Evolutionary conservation across 108 stramenopile species (phyloP).

Genomic region (Skeletonema costatum): DNA sequence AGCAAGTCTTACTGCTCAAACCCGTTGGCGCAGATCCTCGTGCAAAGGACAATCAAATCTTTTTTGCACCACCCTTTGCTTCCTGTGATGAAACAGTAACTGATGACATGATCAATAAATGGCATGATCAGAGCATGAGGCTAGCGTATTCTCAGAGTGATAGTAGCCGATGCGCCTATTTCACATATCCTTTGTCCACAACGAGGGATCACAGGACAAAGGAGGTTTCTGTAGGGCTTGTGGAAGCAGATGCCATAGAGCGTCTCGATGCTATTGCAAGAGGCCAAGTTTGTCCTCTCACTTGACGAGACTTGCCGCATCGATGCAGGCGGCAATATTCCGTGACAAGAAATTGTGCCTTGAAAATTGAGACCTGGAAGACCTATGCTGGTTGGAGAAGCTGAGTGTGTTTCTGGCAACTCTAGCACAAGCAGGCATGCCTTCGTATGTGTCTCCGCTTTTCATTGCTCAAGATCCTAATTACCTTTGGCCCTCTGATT

Average conservation of each 20-base stretch:
- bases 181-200: neutral
- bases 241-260: conserved; percentile 16
- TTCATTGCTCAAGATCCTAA: conserved; percentile 21
- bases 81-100: conserved; percentile 18
- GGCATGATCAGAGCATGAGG: neutral
- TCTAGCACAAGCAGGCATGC: neutral
- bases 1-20: conserved; percentile 14
- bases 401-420: conserved; percentile 7
- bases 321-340: conserved; percentile 3
- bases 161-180: neutral
- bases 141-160: neutral
- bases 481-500: conserved; percentile 9
- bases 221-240: neutral
- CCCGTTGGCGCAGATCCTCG: conserved; percentile 1
- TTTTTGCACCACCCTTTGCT: conserved; percentile 14
- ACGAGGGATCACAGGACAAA: neutral
- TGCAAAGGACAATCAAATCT: conserved; percentile 13
- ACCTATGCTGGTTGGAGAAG: conserved; percentile 6
- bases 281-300: conserved; percentile 7
- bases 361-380: conserved; percentile 12
- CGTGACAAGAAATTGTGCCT: neutral
- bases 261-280: conserved; percentile 16
- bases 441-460: conserved; percentile 10
- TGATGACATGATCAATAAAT: neutral
- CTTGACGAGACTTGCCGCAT: conserved; percentile 9